Conservation (phyloP, 208 protist genomes). For the Trypanosoma lewisi region DNA sequence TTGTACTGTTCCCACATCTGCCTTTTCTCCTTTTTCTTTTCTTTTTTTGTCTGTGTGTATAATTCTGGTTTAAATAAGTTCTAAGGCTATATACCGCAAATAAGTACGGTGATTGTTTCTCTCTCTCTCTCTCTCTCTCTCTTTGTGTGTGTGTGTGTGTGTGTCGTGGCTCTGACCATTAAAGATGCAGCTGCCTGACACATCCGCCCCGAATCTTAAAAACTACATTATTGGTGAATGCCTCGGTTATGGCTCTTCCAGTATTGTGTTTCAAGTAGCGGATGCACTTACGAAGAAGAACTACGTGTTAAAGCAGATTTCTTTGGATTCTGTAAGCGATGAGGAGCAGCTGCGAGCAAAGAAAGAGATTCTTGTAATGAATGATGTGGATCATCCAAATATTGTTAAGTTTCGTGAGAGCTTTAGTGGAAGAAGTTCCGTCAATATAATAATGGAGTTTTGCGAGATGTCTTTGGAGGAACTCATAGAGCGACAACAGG, state of each 20-base stretch:
- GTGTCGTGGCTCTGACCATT: neutral
- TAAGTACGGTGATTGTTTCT: too few relatives aligned
- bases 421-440: slow-evolving; percentile 62
- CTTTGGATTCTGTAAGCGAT: slow-evolving; percentile 62
- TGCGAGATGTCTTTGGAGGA: slow-evolving; percentile 86
- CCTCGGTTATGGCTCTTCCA: slow-evolving; percentile 64
- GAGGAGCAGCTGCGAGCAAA: slow-evolving; percentile 65
- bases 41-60: slow-evolving; percentile 12
- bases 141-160: neutral
- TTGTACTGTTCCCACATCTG: neutral
- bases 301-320: slow-evolving; percentile 89
- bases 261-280: slow-evolving; percentile 70
- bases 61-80: slow-evolving; percentile 14
- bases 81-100: too few relatives aligned
- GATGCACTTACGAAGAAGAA: slow-evolving; percentile 43
- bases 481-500: slow-evolving; percentile 79
- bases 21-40: slow-evolving; percentile 15
- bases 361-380: slow-evolving; percentile 89
- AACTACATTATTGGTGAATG: slow-evolving; percentile 65
- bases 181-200: slow-evolving; percentile 30
- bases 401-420: slow-evolving; percentile 88
- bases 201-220: slow-evolving; percentile 37
- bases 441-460: slow-evolving; percentile 91
- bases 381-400: slow-evolving; percentile 85
- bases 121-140: too few relatives aligned